Evolutionary conservation across 1,284 basidiomycete species (phyloP), one percentile per base, ranked within the genome.

Genomic region (Cryptococcus jaspeensis): DNA sequence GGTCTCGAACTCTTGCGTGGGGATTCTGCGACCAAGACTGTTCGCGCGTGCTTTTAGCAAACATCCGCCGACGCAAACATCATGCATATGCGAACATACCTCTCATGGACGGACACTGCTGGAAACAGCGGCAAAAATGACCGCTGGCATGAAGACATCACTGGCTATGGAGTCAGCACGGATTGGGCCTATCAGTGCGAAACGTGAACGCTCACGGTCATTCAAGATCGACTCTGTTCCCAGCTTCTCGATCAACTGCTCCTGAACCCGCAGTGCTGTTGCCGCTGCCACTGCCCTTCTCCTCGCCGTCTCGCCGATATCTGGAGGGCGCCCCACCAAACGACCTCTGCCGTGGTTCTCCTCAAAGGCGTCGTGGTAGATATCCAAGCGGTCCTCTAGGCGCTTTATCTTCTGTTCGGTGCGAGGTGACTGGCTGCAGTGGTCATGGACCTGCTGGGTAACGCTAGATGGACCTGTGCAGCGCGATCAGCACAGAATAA

Each of bases 1-100:
- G 36, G 47, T n/a, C 32, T 49, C 13, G 25, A 55, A 55, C 32
- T 55, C 53, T 32, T 40, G 38, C 16, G 53, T 55, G 5, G 53
- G 53, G 13, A 40, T 45, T 35, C 46, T 47, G 13, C 45, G 22
- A 5, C 53, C 53, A 13, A 55, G 32, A 36, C 53, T 54, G 42
- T n/a, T n/a, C n/a, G n/a, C n/a, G n/a, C n/a, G n/a, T n/a, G n/a
- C n/a, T n/a, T n/a, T n/a, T n/a, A n/a, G n/a, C 20, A 45, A 9
- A 23, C n/a, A 7, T 18, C 5, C 39, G 39, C 20, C 49, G 32
- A 4, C 1, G 39, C 5, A 18, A 4, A 40, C 16, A 40, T 40
- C 12, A n/a, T n/a, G n/a, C n/a, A n/a, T n/a, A n/a, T n/a, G n/a
- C n/a, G n/a, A 18, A 40, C 12, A 15, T 13, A 40, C 39, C 39